Percentiles rank a stretch among this genome's conserved stretches.
Evolutionary conservation across 768 basidiomycete species (phyloP).

Genomic region (Strobilomyces confusus): DNA sequence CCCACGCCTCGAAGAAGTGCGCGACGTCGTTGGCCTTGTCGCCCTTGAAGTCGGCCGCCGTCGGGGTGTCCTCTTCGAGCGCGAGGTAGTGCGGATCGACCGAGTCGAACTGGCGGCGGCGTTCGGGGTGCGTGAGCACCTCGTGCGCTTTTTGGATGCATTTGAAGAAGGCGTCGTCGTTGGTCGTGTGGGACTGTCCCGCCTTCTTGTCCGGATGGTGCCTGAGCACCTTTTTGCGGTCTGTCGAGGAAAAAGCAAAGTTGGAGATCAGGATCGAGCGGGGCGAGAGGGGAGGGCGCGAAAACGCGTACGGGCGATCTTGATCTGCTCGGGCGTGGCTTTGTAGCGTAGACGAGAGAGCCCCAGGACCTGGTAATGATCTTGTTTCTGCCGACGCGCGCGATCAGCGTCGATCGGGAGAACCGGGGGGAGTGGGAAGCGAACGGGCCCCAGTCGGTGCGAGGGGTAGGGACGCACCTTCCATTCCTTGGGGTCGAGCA

Average conservation of each 20-base stretch:
- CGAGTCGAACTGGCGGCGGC: constrained; percentile 93
- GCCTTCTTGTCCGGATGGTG: constrained; percentile 98
- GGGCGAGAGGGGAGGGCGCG: constrained; percentile 6
- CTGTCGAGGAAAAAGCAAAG: constrained; percentile 37
- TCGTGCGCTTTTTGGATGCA: constrained; percentile 99
- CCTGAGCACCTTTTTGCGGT: constrained; percentile 98
- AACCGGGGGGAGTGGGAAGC: not conserved
- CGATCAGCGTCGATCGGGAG: constrained; percentile 6
- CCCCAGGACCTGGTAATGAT: constrained; percentile 96
- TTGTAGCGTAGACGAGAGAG: constrained; percentile 84
- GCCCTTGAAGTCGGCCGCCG: constrained; percentile 52
- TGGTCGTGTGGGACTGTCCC: constrained; percentile 70
- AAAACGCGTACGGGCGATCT: constrained; percentile 81
- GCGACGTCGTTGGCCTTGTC: constrained; percentile 43
- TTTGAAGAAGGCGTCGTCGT: constrained; percentile 99
- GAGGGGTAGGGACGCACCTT: constrained; percentile 52
- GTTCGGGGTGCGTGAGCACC: constrained; percentile 80
- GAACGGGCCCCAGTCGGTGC: not conserved
- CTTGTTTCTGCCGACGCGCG: constrained; percentile 72
- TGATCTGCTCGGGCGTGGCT: constrained; percentile 90
- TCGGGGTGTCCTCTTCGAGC: constrained; percentile 76
- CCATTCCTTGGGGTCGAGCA: constrained; percentile 96
- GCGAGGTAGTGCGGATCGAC: constrained; percentile 78
- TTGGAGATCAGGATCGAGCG: constrained; percentile 8
- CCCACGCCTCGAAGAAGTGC: constrained; percentile 68